These are phyloP conservation scores for Fusarium miscanthi DNA, from an alignment of 2,329 filamentous ascomycete genomes.

Conservation along the genomic window DNA sequence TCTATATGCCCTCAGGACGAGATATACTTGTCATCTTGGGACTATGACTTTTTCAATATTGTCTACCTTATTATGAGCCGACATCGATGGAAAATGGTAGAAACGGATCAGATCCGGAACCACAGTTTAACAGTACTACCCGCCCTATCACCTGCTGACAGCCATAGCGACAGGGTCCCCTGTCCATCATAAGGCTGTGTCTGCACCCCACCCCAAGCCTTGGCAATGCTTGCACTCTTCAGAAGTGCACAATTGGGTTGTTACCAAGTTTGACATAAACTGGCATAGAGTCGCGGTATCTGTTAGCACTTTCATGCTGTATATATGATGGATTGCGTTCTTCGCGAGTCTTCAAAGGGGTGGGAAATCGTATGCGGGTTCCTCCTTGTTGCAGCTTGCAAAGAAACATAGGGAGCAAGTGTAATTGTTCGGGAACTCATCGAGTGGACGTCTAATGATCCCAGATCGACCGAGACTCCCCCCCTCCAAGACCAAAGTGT, in stretches of 20 bases:
- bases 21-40: neutral
- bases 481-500: slow-evolving; percentile 37
- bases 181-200: slow-evolving; percentile 43
- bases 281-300: neutral
- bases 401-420: neutral
- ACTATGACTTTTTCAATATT: neutral
- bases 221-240: slow-evolving; percentile 38
- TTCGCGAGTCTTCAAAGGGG: neutral
- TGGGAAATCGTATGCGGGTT: neutral
- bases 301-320: neutral
- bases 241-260: neutral
- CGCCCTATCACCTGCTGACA: slow-evolving; percentile 29
- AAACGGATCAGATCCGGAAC: slow-evolving; percentile 4
- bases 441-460: slow-evolving; percentile 9
- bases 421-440: neutral
- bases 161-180: slow-evolving; percentile 24
- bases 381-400: neutral
- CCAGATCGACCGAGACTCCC: slow-evolving; percentile 33
- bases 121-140: slow-evolving; percentile 3
- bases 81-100: neutral
- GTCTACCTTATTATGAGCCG: neutral
- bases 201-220: slow-evolving; percentile 29
- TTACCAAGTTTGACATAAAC: slow-evolving; percentile 12
- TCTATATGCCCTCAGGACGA: neutral
- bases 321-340: neutral